Conservation (phyloP, 441 rosid genomes). For the Euphorbia corollata region DNA sequence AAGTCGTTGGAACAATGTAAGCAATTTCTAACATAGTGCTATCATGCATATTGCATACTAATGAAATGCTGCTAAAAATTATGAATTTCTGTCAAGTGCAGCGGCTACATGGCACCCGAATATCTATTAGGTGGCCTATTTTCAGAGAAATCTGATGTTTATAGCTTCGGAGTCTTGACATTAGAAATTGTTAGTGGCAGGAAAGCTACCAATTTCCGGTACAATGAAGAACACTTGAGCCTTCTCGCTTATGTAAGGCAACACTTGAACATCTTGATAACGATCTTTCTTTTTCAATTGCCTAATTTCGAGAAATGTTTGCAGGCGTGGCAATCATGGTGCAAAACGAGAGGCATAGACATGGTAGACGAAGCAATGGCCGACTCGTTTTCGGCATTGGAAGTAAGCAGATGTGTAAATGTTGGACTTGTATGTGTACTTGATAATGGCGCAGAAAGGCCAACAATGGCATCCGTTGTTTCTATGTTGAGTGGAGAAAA, state of each 20-base stretch:
- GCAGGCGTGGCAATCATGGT: conserved; percentile 47
- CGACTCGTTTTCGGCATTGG: conserved; percentile 27
- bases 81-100: background rate
- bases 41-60: background rate
- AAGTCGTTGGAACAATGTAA: conserved; percentile 26
- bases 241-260: conserved; percentile 15
- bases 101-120: conserved; percentile 28
- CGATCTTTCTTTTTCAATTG: background rate
- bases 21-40: background rate
- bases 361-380: conserved; percentile 22
- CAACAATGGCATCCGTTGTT: conserved; percentile 14
- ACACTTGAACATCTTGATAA: background rate
- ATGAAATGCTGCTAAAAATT: background rate
- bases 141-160: conserved; percentile 27
- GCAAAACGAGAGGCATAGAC: conserved; percentile 23
- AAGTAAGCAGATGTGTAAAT: conserved; percentile 18
- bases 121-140: conserved; percentile 16
- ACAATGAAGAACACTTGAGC: conserved; percentile 1
- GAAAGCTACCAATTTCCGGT: conserved; percentile 4
- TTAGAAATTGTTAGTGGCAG: conserved; percentile 18
- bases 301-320: background rate
- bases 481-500: conserved; percentile 18
- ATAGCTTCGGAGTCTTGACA: conserved; percentile 10
- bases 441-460: conserved; percentile 11
- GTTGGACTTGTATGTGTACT: conserved; percentile 18